Percentiles rank a stretch among this genome's conserved stretches.
Conservation (phyloP, 495 filamentous ascomycete genomes). For the Penicillium coffeae region DNA sequence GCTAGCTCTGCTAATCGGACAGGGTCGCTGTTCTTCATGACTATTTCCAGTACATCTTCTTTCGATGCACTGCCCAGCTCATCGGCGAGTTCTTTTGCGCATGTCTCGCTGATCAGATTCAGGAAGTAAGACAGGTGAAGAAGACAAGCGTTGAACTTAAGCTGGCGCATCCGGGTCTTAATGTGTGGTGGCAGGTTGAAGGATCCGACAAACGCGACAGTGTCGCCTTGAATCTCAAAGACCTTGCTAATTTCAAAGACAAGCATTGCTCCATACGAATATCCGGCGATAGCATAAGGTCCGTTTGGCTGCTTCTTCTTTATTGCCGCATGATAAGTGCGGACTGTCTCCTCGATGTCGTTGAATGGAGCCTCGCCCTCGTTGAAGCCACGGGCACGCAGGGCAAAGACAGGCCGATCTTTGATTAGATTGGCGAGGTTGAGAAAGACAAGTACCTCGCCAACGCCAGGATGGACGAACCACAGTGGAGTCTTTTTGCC, state of each 20-base stretch:
- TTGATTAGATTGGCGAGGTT: conserved; percentile 40
- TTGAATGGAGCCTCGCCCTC: conserved; percentile 32
- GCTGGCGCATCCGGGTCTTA: conserved; percentile 46
- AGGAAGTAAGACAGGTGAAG: conserved; percentile 49
- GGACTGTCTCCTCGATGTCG: conserved; percentile 29
- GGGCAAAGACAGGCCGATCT: conserved; percentile 51
- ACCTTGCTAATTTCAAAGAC: conserved; percentile 53
- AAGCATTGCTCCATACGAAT: conserved; percentile 50
- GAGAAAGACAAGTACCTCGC: conserved; percentile 56
- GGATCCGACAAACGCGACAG: conserved; percentile 25
- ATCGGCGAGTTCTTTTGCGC: conserved; percentile 18
- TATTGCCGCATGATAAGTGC: conserved; percentile 43
- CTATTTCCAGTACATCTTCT: not conserved
- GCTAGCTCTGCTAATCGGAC: conserved; percentile 36
- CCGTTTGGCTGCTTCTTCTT: conserved; percentile 45
- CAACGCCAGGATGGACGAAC: conserved; percentile 55
- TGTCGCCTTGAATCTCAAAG: conserved; percentile 32
- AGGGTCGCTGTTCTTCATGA: not conserved
- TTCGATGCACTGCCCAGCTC: not conserved
- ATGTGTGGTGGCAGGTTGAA: conserved; percentile 50
- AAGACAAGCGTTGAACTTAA: conserved; percentile 43
- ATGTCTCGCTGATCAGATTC: conserved; percentile 37
- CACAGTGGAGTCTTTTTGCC: conserved; percentile 52
- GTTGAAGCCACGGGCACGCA: conserved; percentile 53
- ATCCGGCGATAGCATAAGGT: conserved; percentile 56